Conservation (phyloP, 176 grass and related monocot genomes). For the Triticum turgidum region DNA sequence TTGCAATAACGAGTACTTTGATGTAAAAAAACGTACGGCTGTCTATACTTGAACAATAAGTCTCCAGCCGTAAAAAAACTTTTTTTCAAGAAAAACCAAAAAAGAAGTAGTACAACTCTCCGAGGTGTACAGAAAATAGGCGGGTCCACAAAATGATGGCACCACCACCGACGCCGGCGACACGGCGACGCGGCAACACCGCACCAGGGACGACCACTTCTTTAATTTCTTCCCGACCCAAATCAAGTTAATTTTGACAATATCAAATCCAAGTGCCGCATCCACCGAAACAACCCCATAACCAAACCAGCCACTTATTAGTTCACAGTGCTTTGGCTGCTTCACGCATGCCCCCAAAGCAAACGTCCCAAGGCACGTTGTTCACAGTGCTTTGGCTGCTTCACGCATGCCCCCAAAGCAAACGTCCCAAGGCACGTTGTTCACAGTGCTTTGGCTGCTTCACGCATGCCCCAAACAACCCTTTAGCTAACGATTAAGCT, state of each 20-base stretch:
- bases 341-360: too few relatives aligned
- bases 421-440: too few relatives aligned
- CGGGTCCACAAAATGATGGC: neutral
- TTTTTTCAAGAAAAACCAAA: too few relatives aligned
- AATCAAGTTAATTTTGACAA: neutral
- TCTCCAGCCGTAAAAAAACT: too few relatives aligned
- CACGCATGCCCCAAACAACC: neutral
- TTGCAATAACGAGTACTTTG: too few relatives aligned
- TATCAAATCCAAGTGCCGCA: constrained; percentile 14
- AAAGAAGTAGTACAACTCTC: too few relatives aligned
- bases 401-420: neutral
- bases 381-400: neutral
- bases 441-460: neutral
- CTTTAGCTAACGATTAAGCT: neutral
- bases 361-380: too few relatives aligned
- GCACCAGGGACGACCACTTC: neutral
- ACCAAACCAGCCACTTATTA: neutral
- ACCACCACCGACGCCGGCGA: neutral
- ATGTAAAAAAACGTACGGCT: too few relatives aligned
- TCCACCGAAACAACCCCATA: neutral
- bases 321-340: neutral
- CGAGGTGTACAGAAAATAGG: too few relatives aligned
- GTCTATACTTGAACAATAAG: too few relatives aligned
- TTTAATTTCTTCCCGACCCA: neutral
- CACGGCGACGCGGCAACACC: neutral